Conservation (phyloP, 2,329 filamentous ascomycete genomes). For the Claviceps africana region DNA sequence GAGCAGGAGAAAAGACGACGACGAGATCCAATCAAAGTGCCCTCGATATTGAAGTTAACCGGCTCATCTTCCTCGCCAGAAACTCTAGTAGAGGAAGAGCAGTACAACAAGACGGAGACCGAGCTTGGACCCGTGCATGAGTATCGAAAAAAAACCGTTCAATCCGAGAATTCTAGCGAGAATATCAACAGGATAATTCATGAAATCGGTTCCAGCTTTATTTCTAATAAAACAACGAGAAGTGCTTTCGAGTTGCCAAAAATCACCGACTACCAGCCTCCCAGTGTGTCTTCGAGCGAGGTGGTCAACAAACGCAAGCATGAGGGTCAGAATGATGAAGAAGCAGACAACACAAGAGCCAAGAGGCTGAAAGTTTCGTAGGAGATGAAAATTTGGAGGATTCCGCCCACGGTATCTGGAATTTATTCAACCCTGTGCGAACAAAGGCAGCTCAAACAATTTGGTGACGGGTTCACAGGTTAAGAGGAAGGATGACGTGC, state of each 20-base stretch:
- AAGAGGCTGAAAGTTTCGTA: neutral
- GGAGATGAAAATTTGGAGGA: neutral
- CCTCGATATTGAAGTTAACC: slow-evolving; percentile 21
- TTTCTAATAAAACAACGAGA: slow-evolving; percentile 4
- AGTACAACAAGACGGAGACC: slow-evolving; percentile 2
- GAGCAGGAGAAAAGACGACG: slow-evolving; percentile 23
- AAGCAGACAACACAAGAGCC: neutral
- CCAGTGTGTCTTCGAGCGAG: neutral
- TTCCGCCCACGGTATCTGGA: neutral
- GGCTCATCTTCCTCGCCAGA: slow-evolving; percentile 6
- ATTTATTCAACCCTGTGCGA: neutral
- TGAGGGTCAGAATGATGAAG: neutral
- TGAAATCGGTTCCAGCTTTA: slow-evolving; percentile 15
- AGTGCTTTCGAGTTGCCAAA: slow-evolving; percentile 2
- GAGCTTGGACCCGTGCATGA: slow-evolving; percentile 13
- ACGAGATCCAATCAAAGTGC: slow-evolving; percentile 16
- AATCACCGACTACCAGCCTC: slow-evolving; percentile 3
- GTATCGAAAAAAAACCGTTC: slow-evolving; percentile 8
- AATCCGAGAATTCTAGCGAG: neutral
- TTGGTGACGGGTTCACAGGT: neutral
- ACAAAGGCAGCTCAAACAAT: neutral
- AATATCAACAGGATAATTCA: slow-evolving; percentile 12
- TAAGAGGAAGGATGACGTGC: neutral
- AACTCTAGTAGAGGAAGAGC: neutral
- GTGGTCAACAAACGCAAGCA: neutral